phyloP scores from a whole-genome alignment of 2,329 filamentous ascomycete genomes.

The Dothiorella sarmentorum region DNA sequence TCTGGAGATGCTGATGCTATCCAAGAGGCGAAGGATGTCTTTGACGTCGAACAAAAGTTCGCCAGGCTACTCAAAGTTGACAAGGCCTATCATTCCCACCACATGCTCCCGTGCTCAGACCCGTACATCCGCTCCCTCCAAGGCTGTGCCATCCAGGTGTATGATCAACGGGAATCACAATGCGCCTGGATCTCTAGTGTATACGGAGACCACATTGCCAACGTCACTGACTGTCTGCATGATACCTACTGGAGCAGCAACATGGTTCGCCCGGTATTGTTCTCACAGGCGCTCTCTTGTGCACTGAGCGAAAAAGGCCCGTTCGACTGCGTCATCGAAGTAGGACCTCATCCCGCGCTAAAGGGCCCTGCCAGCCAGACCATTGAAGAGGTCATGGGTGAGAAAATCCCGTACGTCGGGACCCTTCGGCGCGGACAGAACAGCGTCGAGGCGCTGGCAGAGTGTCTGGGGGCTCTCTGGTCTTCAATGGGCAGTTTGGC shows the following conservation, averaged over 20 bases:
- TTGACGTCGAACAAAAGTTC: slow-evolving; percentile 20
- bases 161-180: not conserved
- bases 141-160: not conserved
- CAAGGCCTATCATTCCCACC: slow-evolving; percentile 24
- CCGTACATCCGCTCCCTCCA: not conserved
- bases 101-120: slow-evolving; percentile 18
- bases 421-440: slow-evolving; percentile 25
- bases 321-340: slow-evolving; percentile 42
- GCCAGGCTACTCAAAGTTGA: slow-evolving; percentile 21
- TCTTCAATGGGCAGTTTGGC: not conserved
- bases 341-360: slow-evolving; percentile 47
- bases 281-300: slow-evolving; percentile 40
- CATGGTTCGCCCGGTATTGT: slow-evolving; percentile 44
- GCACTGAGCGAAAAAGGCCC: slow-evolving; percentile 24
- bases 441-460: slow-evolving; percentile 26
- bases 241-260: slow-evolving; percentile 46
- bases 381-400: slow-evolving; percentile 26
- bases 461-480: slow-evolving; percentile 22
- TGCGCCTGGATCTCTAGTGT: not conserved
- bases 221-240: slow-evolving; percentile 21
- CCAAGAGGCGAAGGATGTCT: not conserved
- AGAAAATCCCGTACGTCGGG: slow-evolving; percentile 22
- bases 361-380: slow-evolving; percentile 41
- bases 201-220: not conserved
- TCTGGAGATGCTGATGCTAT: slow-evolving; percentile 24